Percentiles rank a stretch among this genome's conserved stretches.
Evolutionary conservation across 768 basidiomycete species (phyloP).

Genomic region (Albatrellus ellisii): DNA sequence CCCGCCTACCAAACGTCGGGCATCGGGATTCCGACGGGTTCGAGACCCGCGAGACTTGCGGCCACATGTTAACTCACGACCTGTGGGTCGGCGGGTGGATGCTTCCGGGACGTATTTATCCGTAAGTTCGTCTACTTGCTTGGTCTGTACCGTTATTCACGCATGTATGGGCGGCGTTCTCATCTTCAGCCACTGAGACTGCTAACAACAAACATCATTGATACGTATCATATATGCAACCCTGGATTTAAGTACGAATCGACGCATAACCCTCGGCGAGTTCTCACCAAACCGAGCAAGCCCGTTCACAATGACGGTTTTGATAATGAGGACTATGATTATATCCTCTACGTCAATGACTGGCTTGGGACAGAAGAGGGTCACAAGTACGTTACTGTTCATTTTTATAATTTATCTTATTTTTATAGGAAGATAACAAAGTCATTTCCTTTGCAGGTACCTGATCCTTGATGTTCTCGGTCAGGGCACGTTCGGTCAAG

Average conservation of each 20-base stretch:
- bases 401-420: constrained; percentile 6
- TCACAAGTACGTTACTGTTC: constrained; percentile 59
- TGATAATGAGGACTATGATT: constrained; percentile 99
- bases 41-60: constrained; percentile 66
- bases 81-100: constrained; percentile 64
- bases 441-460: constrained; percentile 42
- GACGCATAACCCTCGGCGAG: constrained; percentile 86
- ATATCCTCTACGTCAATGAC: constrained; percentile 98
- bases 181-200: constrained; percentile 40
- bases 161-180: constrained; percentile 2
- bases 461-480: constrained; percentile 96
- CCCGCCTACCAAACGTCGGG: constrained; percentile 44
- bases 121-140: constrained; percentile 33
- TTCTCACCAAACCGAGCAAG: constrained; percentile 96
- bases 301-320: constrained; percentile 92
- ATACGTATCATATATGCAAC: constrained; percentile 92
- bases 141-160: constrained; percentile 5
- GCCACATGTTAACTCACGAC: constrained; percentile 53
- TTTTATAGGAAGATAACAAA: constrained; percentile 1
- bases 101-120: constrained; percentile 67
- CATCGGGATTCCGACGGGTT: constrained; percentile 69
- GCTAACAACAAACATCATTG: constrained; percentile 76
- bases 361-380: constrained; percentile 91
- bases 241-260: constrained; percentile 92
- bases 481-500: constrained; percentile 98